Conservation (phyloP, 208 protist genomes). For the Crithidia bombi region DNA sequence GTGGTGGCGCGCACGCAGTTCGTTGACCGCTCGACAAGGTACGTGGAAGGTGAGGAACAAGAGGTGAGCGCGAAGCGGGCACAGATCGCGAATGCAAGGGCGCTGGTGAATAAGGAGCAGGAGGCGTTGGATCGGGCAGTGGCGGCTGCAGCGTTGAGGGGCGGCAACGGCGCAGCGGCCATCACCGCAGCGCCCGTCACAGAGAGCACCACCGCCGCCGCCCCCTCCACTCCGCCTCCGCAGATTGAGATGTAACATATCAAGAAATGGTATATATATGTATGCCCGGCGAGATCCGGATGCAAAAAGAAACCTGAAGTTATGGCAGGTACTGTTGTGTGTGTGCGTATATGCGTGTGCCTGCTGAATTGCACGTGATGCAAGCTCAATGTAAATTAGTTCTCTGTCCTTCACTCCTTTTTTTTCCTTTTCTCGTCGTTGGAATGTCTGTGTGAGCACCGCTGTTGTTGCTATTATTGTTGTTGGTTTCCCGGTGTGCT, state of each 20-base stretch:
- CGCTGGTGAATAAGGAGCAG: slow-evolving; percentile 65
- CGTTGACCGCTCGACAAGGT: slow-evolving; percentile 75
- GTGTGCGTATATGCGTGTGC: neutral
- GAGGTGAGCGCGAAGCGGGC: slow-evolving; percentile 64
- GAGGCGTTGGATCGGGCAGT: slow-evolving; percentile 56
- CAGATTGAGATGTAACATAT: slow-evolving; percentile 2
- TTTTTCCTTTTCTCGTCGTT: slow-evolving; percentile 4
- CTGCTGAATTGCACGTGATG: neutral
- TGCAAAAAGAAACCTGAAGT: neutral
- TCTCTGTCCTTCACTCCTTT: neutral
- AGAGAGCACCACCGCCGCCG: neutral
- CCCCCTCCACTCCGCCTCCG: neutral
- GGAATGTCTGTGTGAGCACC: neutral
- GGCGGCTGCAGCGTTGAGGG: slow-evolving; percentile 20
- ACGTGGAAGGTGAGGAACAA: slow-evolving; percentile 83
- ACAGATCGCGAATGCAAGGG: slow-evolving; percentile 64
- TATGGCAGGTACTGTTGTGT: too few relatives aligned
- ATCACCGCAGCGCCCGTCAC: slow-evolving; percentile 5
- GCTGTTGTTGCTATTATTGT: too few relatives aligned
- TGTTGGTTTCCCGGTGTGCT: too few relatives aligned
- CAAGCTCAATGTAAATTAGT: neutral
- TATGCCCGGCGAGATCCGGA: neutral
- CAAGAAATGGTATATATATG: neutral
- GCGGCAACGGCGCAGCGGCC: neutral
- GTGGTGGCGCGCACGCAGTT: slow-evolving; percentile 73